Base-by-base conservation (phyloP, 768 basidiomycete genomes). In the Leccinellum luteum region DNA sequence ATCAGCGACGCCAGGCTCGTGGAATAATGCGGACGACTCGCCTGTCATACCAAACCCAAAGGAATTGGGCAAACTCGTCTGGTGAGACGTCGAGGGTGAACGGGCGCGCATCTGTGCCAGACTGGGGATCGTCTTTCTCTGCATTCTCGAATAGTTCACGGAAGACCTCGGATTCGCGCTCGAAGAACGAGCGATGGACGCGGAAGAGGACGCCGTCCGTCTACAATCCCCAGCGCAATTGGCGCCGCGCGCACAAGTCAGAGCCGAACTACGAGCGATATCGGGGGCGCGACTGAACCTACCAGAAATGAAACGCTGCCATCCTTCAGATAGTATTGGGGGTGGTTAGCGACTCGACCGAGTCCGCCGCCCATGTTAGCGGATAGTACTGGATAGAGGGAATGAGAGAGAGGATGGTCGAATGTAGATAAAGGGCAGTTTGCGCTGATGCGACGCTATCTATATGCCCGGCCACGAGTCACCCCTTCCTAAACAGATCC, bases 1-100 rank as follows among this genome's bases (percentile, higher is more conserved):
- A 43, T 53, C 8, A 57, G 35, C 25, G 17, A 38, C 17, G 35
- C n/a, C 35, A 27, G 34, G 38, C 19, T 28, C 35, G 38, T 4
- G 30, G 19, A 14, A 31, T 19, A 0, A 21, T 4, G 1, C 21
- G 10, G 13, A 14, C 2, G 13, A 25, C 51, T 41, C 55, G 86
- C 86, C 74, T 71, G 19, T 85, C 81, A 19, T 87, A 87, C 59
- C 85, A 84, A 0, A 86, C 78, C 81, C 81, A 85, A 0, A 85
- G 56, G 1, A 87, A 78, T 0, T 75, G 74, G 0, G 74, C 74
- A 45, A 86, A 84, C 0, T 85, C 83, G 0, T 73, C 67, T 0
- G 75, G 65, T 1, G 69, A 71, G 1, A 76, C 74, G 13, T 77
- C 70, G 4, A 87, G 69, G 1, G 75, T 69, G n/a, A 83, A 75